Percentiles rank a stretch among this genome's conserved stretches.
Conservation (phyloP, 495 filamentous ascomycete species). For the Mytilinidion resinicola region DNA sequence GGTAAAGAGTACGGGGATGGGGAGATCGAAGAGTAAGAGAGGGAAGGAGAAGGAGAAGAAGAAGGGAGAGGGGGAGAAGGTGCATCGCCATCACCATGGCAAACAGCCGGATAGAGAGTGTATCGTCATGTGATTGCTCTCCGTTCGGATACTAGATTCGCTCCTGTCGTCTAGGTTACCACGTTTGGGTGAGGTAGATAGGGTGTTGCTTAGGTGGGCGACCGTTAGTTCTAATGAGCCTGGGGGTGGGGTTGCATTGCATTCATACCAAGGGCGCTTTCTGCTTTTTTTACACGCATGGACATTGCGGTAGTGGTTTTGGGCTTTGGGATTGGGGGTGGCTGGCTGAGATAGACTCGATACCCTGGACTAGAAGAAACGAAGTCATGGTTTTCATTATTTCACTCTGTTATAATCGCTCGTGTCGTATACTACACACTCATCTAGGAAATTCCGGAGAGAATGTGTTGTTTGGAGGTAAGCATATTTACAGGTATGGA, state of each 20-base stretch:
- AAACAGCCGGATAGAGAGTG: conserved; percentile 64
- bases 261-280: not conserved
- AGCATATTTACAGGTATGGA: too few relatives aligned
- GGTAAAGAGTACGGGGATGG: conserved; percentile 32
- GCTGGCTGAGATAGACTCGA: too few relatives aligned
- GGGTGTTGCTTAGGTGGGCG: too few relatives aligned
- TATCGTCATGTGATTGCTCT: conserved; percentile 45
- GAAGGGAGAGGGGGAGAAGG: conserved; percentile 39
- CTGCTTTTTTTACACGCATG: not conserved
- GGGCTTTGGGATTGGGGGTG: too few relatives aligned
- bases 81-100: conserved; percentile 27
- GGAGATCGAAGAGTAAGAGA: conserved; percentile 39
- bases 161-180: too few relatives aligned
- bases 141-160: not conserved
- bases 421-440: too few relatives aligned
- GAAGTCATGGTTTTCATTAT: too few relatives aligned
- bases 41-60: conserved; percentile 42
- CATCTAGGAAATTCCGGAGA: too few relatives aligned
- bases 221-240: not conserved
- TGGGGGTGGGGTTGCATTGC: not conserved
- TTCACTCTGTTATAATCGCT: too few relatives aligned
- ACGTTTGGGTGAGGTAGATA: too few relatives aligned
- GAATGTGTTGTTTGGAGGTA: too few relatives aligned
- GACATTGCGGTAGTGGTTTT: not conserved
- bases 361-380: too few relatives aligned